A percentile compares a stretch with the other conserved stretches of the same genome.
Evolutionary conservation across 1,284 basidiomycete genomes (phyloP).

Genomic region (Pseudozyma tsukubaensis): DNA sequence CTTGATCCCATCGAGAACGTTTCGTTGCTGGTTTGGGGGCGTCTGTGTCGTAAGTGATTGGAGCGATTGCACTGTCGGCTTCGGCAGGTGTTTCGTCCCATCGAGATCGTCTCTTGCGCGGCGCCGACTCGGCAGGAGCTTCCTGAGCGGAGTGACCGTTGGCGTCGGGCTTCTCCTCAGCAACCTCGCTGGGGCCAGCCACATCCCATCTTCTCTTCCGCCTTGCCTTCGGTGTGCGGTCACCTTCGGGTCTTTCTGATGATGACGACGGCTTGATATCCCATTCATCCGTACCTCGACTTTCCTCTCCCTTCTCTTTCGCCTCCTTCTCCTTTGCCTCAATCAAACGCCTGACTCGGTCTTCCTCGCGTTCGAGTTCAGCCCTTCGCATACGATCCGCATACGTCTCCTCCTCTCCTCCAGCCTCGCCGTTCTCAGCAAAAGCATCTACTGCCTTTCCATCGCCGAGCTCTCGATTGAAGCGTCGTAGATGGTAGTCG

Average conservation of each 20-base stretch:
- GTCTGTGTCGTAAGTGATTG: constrained; percentile 72
- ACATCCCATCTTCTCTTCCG: constrained; percentile 91
- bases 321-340: constrained; percentile 85
- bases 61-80: constrained; percentile 72
- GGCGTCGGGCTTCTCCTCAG: constrained; percentile 70
- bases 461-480: constrained; percentile 70
- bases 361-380: constrained; percentile 92
- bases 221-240: constrained; percentile 74
- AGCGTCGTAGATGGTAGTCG: constrained; percentile 94
- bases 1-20: constrained; percentile 96
- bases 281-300: constrained; percentile 66
- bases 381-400: constrained; percentile 95
- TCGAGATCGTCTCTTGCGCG: constrained; percentile 89
- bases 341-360: constrained; percentile 82
- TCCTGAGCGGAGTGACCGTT: constrained; percentile 8
- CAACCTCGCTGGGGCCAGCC: constrained; percentile 72
- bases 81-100: constrained; percentile 83
- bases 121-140: constrained; percentile 68
- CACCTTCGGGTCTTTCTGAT: constrained; percentile 51
- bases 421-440: constrained; percentile 73
- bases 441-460: constrained; percentile 55
- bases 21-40: constrained; percentile 70
- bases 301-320: constrained; percentile 71
- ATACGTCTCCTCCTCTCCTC: constrained; percentile 79
- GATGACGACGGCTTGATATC: constrained; percentile 30